These are phyloP conservation scores for Curvularia lunata DNA, from an alignment of 2,329 filamentous ascomycete genomes.

Conservation along the genomic window DNA sequence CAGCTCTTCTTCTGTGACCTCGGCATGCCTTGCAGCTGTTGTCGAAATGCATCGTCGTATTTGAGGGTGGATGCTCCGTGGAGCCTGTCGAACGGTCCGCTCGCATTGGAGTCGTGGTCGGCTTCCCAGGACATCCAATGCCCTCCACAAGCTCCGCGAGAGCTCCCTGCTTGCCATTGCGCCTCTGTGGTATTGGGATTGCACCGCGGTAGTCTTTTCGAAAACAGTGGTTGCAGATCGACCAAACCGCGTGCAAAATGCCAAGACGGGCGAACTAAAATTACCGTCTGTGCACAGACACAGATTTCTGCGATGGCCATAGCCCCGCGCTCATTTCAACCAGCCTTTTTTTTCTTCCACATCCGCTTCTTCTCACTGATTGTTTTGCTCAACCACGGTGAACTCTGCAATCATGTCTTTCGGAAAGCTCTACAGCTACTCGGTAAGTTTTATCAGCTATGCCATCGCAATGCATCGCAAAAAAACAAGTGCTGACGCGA, in stretches of 20 bases:
- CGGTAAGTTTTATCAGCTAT: constrained; percentile 53
- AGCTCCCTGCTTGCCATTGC: constrained; percentile 45
- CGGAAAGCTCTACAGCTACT: constrained; percentile 92
- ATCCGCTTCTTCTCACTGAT: constrained; percentile 35
- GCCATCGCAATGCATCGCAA: constrained; percentile 8
- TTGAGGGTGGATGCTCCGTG: constrained; percentile 26
- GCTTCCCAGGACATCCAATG: constrained; percentile 32
- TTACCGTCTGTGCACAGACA: constrained; percentile 32
- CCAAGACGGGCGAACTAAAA: constrained; percentile 34
- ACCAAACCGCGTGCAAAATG: constrained; percentile 18
- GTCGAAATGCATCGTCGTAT: constrained; percentile 45
- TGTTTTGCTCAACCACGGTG: constrained; percentile 35
- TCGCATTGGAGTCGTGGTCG: constrained; percentile 32
- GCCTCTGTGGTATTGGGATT: constrained; percentile 13
- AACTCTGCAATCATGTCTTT: constrained; percentile 77
- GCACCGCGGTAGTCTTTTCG: constrained; percentile 13
- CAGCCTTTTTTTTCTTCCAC: constrained; percentile 35
- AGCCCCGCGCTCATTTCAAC: constrained; percentile 35
- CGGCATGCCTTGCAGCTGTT: constrained; percentile 33
- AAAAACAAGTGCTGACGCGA: constrained; percentile 39
- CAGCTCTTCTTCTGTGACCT: constrained; percentile 27
- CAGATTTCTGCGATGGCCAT: constrained; percentile 12
- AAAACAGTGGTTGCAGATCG: constrained; percentile 15
- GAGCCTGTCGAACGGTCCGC: constrained; percentile 27
- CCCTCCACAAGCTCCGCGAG: constrained; percentile 35